Percentiles rank a stretch among this genome's conserved stretches.
These are phyloP conservation scores for Candida sphagnicola DNA, from an alignment of 805 yeast genomes.

Conservation along the genomic window DNA sequence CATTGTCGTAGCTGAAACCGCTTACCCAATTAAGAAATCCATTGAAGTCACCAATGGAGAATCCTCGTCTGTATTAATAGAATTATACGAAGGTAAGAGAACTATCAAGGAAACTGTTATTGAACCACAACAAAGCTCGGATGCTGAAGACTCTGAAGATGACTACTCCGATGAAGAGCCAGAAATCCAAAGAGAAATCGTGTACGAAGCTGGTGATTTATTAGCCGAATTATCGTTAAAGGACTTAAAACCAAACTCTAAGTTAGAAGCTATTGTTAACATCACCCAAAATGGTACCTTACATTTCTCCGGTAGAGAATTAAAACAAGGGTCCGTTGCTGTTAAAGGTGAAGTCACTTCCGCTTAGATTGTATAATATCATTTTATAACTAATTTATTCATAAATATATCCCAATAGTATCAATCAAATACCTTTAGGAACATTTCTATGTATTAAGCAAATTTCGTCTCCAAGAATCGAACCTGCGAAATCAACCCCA, in stretches of 20 bases:
- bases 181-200: conserved; percentile 74
- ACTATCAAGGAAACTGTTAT: conserved; percentile 76
- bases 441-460: too few relatives aligned
- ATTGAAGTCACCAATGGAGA: conserved; percentile 59
- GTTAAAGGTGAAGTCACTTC: conserved; percentile 50
- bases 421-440: too few relatives aligned
- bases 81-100: conserved; percentile 82
- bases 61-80: conserved; percentile 56
- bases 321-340: conserved; percentile 52
- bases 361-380: conserved; percentile 3
- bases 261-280: conserved; percentile 66
- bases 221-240: conserved; percentile 77
- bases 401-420: too few relatives aligned
- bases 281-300: conserved; percentile 63
- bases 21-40: conserved; percentile 84
- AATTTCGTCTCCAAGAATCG: too few relatives aligned
- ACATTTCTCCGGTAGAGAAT: conserved; percentile 64
- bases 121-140: conserved; percentile 59
- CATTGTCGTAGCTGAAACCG: conserved; percentile 76
- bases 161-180: conserved; percentile 77
- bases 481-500: too few relatives aligned
- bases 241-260: conserved; percentile 59
- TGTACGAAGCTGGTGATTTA: conserved; percentile 65
- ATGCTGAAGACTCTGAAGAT: conserved; percentile 47
- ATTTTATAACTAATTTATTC: neutral